Evolutionary conservation across 2,329 filamentous ascomycete genomes (phyloP), one percentile per base, ranked within the genome.

Genomic region (Drechslerella stenobrocha): DNA sequence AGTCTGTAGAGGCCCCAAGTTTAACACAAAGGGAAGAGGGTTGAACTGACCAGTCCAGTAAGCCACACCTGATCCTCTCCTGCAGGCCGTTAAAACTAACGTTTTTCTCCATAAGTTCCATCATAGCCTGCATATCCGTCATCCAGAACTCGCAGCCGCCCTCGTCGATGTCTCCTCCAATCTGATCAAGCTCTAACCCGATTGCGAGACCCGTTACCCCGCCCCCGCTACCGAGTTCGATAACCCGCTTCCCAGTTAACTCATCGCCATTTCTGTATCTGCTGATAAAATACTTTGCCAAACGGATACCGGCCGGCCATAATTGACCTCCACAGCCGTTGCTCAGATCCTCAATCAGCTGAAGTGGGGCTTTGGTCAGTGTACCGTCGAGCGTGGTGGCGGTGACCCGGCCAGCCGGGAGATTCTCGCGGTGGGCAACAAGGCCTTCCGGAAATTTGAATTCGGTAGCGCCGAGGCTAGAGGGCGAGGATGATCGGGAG

Each of bases 291-390:
- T 97, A 95, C 76, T 87, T 89, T 18, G 88, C 83, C 53, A 98
- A 80, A 13, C 93, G 83, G 84, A 95, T 88, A 8, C 93, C 93
- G 0, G 92, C 92, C 2, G 91, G 92, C 93, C 93, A 97, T 8
- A 95, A 82, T 77, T 95, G 89, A 1, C 93, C 93, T 48, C 93
- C 93, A 76, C 93, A 97, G 67, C 93, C 93, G 70, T 88, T 84
- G 60, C 83, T 84, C 47, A 96, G 82, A 76, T 97, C 91, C 76
- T 96, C 90, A 73, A 89, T 87, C 13, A 97, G 83, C 66, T 83
- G 81, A 69, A 97, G 81, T 44, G 88, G 85, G 47, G 82, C 79
- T 35, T 61, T 61, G 18, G 80, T 77, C 30, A 96, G 81, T 52
- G 93, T 81, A 35, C 88, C 87, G 70, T 88, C 86, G 74, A 97